Percentiles rank a stretch among this genome's conserved stretches.
These are phyloP conservation scores for Didymella exigua DNA, from an alignment of 2,329 filamentous ascomycete genomes.

Conservation along the genomic window DNA sequence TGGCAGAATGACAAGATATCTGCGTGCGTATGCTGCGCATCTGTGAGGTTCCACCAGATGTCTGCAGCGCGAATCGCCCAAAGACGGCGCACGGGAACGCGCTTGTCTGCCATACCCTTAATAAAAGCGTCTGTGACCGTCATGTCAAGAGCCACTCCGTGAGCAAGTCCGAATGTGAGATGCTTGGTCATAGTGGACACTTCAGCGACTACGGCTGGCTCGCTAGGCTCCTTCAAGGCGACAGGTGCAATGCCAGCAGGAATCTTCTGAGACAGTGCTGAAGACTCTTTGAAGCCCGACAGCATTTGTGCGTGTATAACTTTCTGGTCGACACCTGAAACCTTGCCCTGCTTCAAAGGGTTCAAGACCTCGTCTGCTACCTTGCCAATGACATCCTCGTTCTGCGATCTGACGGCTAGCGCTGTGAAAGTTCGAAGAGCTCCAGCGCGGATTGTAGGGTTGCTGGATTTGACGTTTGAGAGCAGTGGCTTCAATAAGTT, in stretches of 20 bases:
- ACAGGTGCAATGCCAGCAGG: conserved; percentile 69
- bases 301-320: conserved; percentile 83
- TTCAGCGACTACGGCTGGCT: conserved; percentile 78
- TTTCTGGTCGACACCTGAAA: conserved; percentile 83
- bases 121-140: conserved; percentile 70
- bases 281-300: conserved; percentile 58
- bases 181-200: conserved; percentile 72
- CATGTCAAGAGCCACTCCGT: conserved; percentile 67
- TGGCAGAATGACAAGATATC: conserved; percentile 56
- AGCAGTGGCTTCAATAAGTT: conserved; percentile 85
- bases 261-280: conserved; percentile 68
- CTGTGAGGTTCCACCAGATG: conserved; percentile 66
- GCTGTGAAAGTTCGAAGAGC: conserved; percentile 75
- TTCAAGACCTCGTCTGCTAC: conserved; percentile 77
- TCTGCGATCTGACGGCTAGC: conserved; percentile 66
- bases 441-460: conserved; percentile 74
- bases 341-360: conserved; percentile 82
- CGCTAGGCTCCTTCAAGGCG: conserved; percentile 85
- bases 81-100: conserved; percentile 72
- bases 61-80: conserved; percentile 81
- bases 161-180: conserved; percentile 65
- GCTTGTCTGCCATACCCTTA: conserved; percentile 88
- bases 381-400: conserved; percentile 66
- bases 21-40: conserved; percentile 56
- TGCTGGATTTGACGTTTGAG: conserved; percentile 91